phyloP scores from a whole-genome alignment of 352 stramenopile species.

The Phytopythium chamaehyphon region DNA sequence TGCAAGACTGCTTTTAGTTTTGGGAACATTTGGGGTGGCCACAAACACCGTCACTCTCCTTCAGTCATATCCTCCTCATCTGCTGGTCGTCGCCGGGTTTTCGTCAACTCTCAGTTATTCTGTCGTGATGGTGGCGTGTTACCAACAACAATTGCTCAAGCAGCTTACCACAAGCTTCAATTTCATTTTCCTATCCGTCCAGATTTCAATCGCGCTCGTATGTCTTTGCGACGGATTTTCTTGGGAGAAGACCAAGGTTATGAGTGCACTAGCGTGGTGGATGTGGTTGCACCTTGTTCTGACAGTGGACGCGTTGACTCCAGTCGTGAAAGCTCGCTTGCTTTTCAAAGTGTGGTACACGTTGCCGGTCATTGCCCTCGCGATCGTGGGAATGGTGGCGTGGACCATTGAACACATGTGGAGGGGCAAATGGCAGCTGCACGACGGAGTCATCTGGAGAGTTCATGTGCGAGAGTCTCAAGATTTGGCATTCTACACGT shows the following conservation, averaged over 20 bases:
- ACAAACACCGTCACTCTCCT: background rate
- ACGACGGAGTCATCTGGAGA: background rate
- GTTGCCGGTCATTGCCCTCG: background rate
- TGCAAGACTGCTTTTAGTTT: background rate
- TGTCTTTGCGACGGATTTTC: conserved; percentile 11
- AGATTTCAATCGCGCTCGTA: conserved; percentile 9
- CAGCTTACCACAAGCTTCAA: conserved; percentile 10
- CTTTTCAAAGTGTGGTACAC: conserved; percentile 3
- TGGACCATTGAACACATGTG: background rate
- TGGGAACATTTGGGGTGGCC: background rate
- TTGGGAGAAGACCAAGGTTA: conserved; percentile 4
- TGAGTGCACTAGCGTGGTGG: conserved; percentile 2
- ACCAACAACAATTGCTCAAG: conserved; percentile 8
- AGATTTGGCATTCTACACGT: background rate
- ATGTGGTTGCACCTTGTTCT: conserved; percentile 17
- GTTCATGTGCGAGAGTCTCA: background rate
- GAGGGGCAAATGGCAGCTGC: background rate
- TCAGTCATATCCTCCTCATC: background rate
- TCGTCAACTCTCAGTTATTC: background rate
- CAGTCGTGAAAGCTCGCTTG: conserved; percentile 4
- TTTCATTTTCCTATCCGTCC: conserved; percentile 15
- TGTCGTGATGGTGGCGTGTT: background rate
- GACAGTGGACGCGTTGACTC: conserved; percentile 12
- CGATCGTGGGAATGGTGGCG: background rate
- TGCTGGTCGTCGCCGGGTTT: background rate